A percentile compares a stretch with the other conserved stretches of the same genome.
phyloP scores from a whole-genome alignment of 2,329 filamentous ascomycete genomes.

The Drechslerella coelobrocha region DNA sequence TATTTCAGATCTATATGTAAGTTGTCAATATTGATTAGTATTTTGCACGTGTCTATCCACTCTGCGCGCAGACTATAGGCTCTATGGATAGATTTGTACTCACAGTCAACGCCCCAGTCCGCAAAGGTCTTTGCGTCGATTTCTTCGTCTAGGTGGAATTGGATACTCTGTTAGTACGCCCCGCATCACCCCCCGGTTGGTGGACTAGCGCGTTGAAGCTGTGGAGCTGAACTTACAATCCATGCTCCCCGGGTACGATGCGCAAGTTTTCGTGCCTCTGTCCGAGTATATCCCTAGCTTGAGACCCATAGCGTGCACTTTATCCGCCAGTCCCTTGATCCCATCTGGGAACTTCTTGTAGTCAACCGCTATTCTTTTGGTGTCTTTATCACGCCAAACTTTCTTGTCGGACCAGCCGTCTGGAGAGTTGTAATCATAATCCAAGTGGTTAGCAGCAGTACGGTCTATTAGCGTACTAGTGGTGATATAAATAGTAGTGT shows the following conservation, averaged over 20 bases:
- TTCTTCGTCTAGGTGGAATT: slow-evolving; percentile 25
- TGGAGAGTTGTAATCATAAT: slow-evolving; percentile 55
- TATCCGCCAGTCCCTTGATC: slow-evolving; percentile 64
- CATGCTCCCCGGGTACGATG: slow-evolving; percentile 65
- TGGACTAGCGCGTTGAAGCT: no score
- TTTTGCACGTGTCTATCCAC: not conserved
- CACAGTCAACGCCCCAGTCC: slow-evolving; percentile 67
- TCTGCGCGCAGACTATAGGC: no score
- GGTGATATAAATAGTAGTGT: not conserved
- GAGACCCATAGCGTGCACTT: slow-evolving; percentile 66
- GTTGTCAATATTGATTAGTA: not conserved
- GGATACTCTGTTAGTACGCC: not conserved
- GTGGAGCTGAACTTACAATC: slow-evolving; percentile 66
- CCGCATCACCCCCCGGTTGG: not conserved
- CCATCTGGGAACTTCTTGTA: slow-evolving; percentile 66
- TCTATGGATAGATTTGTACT: slow-evolving; percentile 49
- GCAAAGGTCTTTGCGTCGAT: slow-evolving; percentile 61
- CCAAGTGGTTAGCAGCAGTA: not conserved
- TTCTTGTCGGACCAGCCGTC: slow-evolving; percentile 67
- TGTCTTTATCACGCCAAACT: slow-evolving; percentile 59
- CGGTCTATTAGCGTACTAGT: not conserved
- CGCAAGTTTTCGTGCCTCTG: slow-evolving; percentile 65
- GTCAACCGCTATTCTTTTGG: slow-evolving; percentile 62
- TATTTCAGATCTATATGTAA: slow-evolving; percentile 63
- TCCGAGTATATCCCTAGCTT: slow-evolving; percentile 71